Percentiles rank a stretch among this genome's conserved stretches.
Evolutionary conservation across 805 yeast species (phyloP).

Genomic region (Sugiyamaella chiloensis): DNA sequence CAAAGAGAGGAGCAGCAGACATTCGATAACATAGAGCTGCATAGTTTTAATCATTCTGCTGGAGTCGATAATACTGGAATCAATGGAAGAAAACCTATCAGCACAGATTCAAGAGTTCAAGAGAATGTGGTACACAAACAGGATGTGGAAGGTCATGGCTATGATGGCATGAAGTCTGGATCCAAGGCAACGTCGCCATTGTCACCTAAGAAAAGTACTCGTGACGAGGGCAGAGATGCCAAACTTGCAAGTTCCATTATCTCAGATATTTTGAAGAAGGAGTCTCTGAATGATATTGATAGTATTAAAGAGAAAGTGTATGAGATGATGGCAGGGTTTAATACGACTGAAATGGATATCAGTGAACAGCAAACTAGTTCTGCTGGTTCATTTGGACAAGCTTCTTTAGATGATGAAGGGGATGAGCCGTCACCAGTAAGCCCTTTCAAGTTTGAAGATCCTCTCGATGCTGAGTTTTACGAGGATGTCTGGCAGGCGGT

Average conservation of each 20-base stretch:
- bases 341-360: not conserved
- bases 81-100: constrained; percentile 74
- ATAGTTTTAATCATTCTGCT: constrained; percentile 79
- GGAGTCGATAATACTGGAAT: constrained; percentile 85
- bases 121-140: constrained; percentile 58
- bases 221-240: not conserved
- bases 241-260: constrained; percentile 42
- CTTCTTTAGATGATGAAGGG: constrained; percentile 6
- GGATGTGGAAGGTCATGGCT: constrained; percentile 77
- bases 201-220: constrained; percentile 21
- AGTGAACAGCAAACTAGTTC: not conserved
- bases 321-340: constrained; percentile 15
- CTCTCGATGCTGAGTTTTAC: constrained; percentile 73
- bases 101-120: constrained; percentile 78
- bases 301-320: constrained; percentile 31
- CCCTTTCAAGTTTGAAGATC: constrained; percentile 88
- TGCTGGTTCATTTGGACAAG: constrained; percentile 1
- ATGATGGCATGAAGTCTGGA: constrained; percentile 54
- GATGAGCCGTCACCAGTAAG: constrained; percentile 50
- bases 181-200: constrained; percentile 7
- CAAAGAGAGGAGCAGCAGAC: not conserved
- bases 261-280: constrained; percentile 39
- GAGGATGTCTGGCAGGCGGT: constrained; percentile 81
- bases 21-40: constrained; percentile 26
- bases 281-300: constrained; percentile 36